Base-by-base conservation (phyloP, 1,284 basidiomycete species). In the Tilletia caries region DNA sequence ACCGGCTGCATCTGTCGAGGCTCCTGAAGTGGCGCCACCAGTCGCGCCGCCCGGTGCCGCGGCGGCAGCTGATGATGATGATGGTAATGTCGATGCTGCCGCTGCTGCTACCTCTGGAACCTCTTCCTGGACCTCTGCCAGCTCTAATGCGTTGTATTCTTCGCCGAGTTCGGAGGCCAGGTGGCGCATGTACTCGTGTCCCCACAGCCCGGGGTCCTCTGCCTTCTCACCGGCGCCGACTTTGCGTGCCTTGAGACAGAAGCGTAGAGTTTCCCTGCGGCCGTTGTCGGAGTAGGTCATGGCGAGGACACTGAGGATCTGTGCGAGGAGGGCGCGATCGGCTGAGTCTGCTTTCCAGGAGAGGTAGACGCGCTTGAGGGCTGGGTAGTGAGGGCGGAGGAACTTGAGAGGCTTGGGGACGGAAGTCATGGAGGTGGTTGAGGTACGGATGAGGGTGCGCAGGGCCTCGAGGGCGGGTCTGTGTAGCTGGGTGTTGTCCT, bases 341-440 rank as follows among this genome's bases (percentile, higher is more conserved):
- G 60, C 73, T 70, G 29, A 67, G 44, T 64, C 68, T 33, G 67
- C 58, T 27, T 43, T 29, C 67, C 67, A 64, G 65, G 33, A 41
- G 20, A 73, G 67, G 54, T 80, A 82, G 13, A 82, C 73, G n/a
- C 71, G 65, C 71, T 82, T 81, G 67, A 99, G 87, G 73, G 91
- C 91, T 52, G 91, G 91, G 84, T 96, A 98, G 82, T 95, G 91
- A 33, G 95, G 95, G 71, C 95, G 90, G 64, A 99, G 88, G 86
- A 98, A 99, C 85, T 99, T 99, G 74, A 99, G 88, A 43, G 96
- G 96, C 86, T 99, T 98, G 2, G 96, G 96, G 15, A 99, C 96
- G 18, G 93, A 95, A n/a, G 96, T 99, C 95, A 99, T 98, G 6
- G 94, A 98, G 25, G 93, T 95, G 3, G 96, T 99, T 27, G 94